These are phyloP conservation scores for Penicillium sp. DNA, from an alignment of 2,329 filamentous ascomycete species.

Conservation along the genomic window DNA sequence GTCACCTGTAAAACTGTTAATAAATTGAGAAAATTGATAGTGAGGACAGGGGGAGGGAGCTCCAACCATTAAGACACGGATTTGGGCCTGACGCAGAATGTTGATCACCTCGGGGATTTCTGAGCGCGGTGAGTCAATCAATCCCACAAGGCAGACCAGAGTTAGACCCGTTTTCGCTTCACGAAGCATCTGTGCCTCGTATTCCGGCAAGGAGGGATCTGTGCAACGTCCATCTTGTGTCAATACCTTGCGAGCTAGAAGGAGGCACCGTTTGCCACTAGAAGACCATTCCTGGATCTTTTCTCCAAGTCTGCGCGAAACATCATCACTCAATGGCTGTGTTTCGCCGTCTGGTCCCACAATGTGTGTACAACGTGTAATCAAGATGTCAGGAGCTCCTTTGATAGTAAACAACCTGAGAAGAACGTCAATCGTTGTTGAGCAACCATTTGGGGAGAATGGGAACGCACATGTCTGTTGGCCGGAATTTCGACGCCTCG, in stretches of 20 bases:
- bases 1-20: slow-evolving; percentile 84
- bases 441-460: no score
- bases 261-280: slow-evolving; percentile 68
- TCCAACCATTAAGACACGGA: slow-evolving; percentile 74
- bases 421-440: background rate
- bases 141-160: slow-evolving; percentile 61
- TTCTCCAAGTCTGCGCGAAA: slow-evolving; percentile 54
- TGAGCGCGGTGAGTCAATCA: slow-evolving; percentile 63
- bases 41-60: background rate
- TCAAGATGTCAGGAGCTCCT: slow-evolving; percentile 74
- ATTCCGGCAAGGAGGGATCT: slow-evolving; percentile 52
- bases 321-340: slow-evolving; percentile 53
- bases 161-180: slow-evolving; percentile 55
- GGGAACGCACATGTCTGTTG: background rate
- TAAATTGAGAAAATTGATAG: slow-evolving; percentile 45
- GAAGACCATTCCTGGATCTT: slow-evolving; percentile 71
- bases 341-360: slow-evolving; percentile 60
- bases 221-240: slow-evolving; percentile 44
- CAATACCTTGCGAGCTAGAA: slow-evolving; percentile 66
- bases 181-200: slow-evolving; percentile 62
- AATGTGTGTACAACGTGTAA: slow-evolving; percentile 64
- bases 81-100: slow-evolving; percentile 70
- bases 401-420: slow-evolving; percentile 70
- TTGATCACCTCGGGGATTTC: slow-evolving; percentile 63
- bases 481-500: background rate